Evolutionary conservation across 352 stramenopile species (phyloP), one percentile per base, ranked within the genome.

Genomic region (Blastocystis sp.): DNA sequence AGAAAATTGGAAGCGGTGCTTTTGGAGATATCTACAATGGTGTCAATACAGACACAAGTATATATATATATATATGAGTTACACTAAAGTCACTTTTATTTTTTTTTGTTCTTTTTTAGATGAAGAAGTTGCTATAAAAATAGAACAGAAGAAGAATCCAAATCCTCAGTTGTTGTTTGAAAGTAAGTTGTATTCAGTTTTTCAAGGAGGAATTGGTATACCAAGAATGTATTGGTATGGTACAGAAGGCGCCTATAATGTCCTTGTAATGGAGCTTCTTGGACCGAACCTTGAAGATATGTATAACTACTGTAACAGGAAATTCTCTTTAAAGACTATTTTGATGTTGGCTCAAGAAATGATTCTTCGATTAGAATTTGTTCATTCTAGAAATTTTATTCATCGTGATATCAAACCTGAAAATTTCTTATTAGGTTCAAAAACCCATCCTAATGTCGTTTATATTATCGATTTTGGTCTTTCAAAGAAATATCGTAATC

Each of bases 21-120:
- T 98, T 99, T 68, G 92, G 92, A 40, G 92, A 98, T 70, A 96
- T 98, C 64, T 98, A 98, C 72, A 75, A 96, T 30, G 91, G 91
- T 35, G 96, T 85, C 5, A 96, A 98, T 75, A 93, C 27, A 19
- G 19, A 7, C 19, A 36, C 19, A 7, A 47, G 52, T 48, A 33
- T 4, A 21, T 4, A 16, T 19, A 11, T n/a, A 11, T 1, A 10
- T 19, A 21, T 18, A 9, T 5, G 10, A 11, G 44, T 62, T 7
- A 37, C 16, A 1, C 7, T n/a, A n/a, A n/a, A n/a, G n/a, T n/a
- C n/a, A n/a, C n/a, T n/a, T n/a, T n/a, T n/a, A n/a, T n/a, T n/a
- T n/a, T n/a, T n/a, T n/a, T n/a, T n/a, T n/a, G n/a, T n/a, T n/a
- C 5, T 19, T 58, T 6, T 21, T 6, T 49, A 68, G 40, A 58